Percentiles rank a stretch among this genome's conserved stretches.
Conservation (phyloP, 768 basidiomycete species). For the Hypsizygus marmoreus region DNA sequence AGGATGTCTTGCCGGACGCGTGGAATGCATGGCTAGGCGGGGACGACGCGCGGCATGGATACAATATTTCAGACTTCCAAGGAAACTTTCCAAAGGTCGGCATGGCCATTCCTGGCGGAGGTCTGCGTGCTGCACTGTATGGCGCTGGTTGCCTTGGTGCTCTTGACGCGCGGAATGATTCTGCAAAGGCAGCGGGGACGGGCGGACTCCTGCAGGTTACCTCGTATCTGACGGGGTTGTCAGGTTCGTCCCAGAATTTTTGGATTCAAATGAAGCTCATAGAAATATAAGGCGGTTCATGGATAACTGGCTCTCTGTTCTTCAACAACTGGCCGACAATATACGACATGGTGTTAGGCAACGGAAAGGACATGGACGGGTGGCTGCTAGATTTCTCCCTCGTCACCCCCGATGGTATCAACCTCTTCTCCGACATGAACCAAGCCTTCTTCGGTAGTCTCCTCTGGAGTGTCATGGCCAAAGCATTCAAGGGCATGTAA, state of each 20-base stretch:
- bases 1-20: conserved; percentile 42
- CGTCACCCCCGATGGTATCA: conserved; percentile 51
- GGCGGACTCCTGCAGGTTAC: conserved; percentile 73
- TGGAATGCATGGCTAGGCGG: conserved; percentile 65
- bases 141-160: conserved; percentile 61
- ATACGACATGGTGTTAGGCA: conserved; percentile 61
- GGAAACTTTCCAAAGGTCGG: conserved; percentile 53
- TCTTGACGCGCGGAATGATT: conserved; percentile 61
- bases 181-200: conserved; percentile 57
- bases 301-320: conserved; percentile 63
- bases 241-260: conserved; percentile 41
- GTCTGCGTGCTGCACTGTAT: conserved; percentile 66
- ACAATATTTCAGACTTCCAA: conserved; percentile 45
- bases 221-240: conserved; percentile 68
- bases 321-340: conserved; percentile 66
- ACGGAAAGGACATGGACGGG: conserved; percentile 44
- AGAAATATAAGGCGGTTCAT: conserved; percentile 55
- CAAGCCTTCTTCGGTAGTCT: conserved; percentile 56
- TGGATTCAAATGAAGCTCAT: not conserved
- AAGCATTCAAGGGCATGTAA: conserved; percentile 55
- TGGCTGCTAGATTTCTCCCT: conserved; percentile 63
- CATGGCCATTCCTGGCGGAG: conserved; percentile 71
- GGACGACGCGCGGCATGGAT: conserved; percentile 53
- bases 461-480: conserved; percentile 56
- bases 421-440: conserved; percentile 47